These are phyloP conservation scores for Linum usitatissimum DNA, from an alignment of 345 rosid species.

Conservation along the genomic window DNA sequence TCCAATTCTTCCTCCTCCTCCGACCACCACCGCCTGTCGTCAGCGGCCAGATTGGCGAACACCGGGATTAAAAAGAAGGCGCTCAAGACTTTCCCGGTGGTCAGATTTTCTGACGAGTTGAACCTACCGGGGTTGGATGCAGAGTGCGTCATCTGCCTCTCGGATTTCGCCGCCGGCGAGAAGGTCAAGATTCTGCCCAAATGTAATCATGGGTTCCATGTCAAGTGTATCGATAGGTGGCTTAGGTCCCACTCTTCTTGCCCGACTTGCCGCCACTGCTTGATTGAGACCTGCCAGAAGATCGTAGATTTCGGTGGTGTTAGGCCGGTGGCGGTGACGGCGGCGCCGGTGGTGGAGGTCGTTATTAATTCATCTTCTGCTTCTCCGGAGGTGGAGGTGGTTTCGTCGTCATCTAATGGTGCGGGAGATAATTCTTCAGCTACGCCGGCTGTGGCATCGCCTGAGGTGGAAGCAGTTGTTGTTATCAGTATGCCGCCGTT, in stretches of 20 bases:
- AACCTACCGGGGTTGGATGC: slow-evolving; percentile 7
- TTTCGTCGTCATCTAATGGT: no score
- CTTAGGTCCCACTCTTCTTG: slow-evolving; percentile 24
- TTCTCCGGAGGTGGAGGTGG: neutral
- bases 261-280: slow-evolving; percentile 19
- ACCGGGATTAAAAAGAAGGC: slow-evolving; percentile 17
- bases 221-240: slow-evolving; percentile 24
- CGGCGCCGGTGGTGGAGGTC: neutral
- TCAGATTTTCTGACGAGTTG: neutral
- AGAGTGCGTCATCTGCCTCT: slow-evolving; percentile 21
- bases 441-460: neutral
- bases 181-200: slow-evolving; percentile 19
- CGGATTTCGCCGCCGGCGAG: slow-evolving; percentile 19
- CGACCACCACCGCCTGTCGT: neutral
- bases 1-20: neutral
- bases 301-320: neutral
- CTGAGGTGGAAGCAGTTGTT: neutral
- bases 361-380: neutral
- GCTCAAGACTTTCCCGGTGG: neutral
- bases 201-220: slow-evolving; percentile 24
- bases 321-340: neutral
- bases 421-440: no score
- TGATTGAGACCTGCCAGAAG: neutral
- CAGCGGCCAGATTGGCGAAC: slow-evolving; percentile 15
- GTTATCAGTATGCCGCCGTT: no score